These are phyloP conservation scores for Diaporthe humulicola DNA, from an alignment of 2,329 filamentous ascomycete genomes.

Conservation along the genomic window DNA sequence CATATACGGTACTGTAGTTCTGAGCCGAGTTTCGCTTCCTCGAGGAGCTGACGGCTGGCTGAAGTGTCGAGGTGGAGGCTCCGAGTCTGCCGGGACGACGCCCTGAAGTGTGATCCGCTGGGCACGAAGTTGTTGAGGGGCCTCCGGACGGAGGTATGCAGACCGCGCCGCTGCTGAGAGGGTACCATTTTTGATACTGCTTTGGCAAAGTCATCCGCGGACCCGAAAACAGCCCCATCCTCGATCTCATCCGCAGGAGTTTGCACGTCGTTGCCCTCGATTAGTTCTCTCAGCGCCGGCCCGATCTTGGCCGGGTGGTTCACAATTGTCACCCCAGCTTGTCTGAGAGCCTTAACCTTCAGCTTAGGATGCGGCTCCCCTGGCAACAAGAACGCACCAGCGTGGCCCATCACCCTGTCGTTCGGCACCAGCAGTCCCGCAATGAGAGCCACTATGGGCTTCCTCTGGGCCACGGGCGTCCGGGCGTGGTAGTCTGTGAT, in stretches of 20 bases:
- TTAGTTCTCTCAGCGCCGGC: slow-evolving; percentile 72
- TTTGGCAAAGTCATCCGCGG: slow-evolving; percentile 20
- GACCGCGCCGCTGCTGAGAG: slow-evolving; percentile 30
- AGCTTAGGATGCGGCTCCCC: slow-evolving; percentile 74
- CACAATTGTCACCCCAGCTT: slow-evolving; percentile 77
- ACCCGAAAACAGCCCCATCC: slow-evolving; percentile 43
- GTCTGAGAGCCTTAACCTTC: slow-evolving; percentile 77
- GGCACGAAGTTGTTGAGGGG: not conserved
- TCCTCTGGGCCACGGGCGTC: slow-evolving; percentile 64
- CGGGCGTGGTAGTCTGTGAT: slow-evolving; percentile 74
- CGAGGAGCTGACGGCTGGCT: slow-evolving; percentile 61
- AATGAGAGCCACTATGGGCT: slow-evolving; percentile 82
- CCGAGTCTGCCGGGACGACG: slow-evolving; percentile 23
- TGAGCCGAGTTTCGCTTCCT: slow-evolving; percentile 60
- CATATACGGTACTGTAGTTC: slow-evolving; percentile 49
- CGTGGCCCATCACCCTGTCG: slow-evolving; percentile 82
- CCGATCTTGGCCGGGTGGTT: slow-evolving; percentile 84
- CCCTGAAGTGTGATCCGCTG: not conserved
- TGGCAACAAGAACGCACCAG: slow-evolving; percentile 78
- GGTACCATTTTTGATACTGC: not conserved
- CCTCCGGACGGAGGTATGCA: slow-evolving; percentile 22
- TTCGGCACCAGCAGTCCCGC: slow-evolving; percentile 74
- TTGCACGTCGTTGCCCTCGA: slow-evolving; percentile 54
- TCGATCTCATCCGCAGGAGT: slow-evolving; percentile 29
- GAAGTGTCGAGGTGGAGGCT: slow-evolving; percentile 31